Conservation (phyloP, 345 rosid genomes). For the Raphanus raphanistrum region DNA sequence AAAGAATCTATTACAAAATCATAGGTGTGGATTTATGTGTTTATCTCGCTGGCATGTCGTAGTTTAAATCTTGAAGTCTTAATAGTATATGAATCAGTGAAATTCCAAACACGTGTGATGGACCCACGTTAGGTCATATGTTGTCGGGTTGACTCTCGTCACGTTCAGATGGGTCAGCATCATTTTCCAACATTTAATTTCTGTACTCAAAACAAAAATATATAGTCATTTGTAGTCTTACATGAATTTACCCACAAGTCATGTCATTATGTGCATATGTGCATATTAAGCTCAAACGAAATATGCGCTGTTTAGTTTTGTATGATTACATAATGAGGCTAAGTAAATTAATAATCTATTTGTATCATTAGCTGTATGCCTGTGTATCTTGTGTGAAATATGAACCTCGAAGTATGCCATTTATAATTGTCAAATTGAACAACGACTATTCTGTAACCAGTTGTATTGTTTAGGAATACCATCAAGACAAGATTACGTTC, state of each 20-base stretch:
- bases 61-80: background rate
- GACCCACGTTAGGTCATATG: slow-evolving; percentile 30
- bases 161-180: slow-evolving; percentile 31
- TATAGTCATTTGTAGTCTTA: background rate
- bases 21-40: slow-evolving; percentile 2
- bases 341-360: background rate
- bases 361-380: slow-evolving; percentile 5
- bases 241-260: slow-evolving; percentile 1
- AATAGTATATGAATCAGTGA: background rate
- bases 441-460: background rate
- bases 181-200: slow-evolving; percentile 40
- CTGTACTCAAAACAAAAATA: background rate
- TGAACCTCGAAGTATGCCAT: background rate
- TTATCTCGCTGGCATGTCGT: slow-evolving; percentile 17
- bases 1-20: background rate
- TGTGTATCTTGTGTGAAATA: background rate
- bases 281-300: background rate
- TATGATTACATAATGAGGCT: background rate
- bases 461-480: background rate
- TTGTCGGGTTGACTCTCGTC: slow-evolving; percentile 41
- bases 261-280: background rate
- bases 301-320: background rate
- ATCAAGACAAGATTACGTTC: background rate
- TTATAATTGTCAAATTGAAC: background rate
- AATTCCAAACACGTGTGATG: slow-evolving; percentile 35